These are phyloP conservation scores for Macadamia tetraphylla DNA, from an alignment of 164 flowering plant genomes.

Conservation along the genomic window DNA sequence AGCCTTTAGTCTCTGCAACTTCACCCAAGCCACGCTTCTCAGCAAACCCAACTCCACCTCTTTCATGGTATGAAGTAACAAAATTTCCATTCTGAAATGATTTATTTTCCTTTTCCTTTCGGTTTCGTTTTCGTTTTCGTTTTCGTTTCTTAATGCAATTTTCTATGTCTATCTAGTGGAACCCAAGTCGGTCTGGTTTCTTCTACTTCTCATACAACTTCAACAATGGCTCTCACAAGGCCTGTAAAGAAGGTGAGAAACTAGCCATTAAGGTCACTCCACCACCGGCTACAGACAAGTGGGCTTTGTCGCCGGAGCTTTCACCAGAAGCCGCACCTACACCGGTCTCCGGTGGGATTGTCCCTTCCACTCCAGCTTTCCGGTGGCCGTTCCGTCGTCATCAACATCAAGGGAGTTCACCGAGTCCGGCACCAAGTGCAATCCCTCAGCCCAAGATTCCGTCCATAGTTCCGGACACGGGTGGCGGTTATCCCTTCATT, in stretches of 20 bases:
- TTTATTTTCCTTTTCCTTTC: constrained; percentile 2
- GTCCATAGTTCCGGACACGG: constrained; percentile 34
- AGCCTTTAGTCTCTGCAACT: constrained; percentile 73
- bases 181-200: constrained; percentile 67
- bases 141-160: not conserved
- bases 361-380: constrained; percentile 51
- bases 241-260: constrained; percentile 53
- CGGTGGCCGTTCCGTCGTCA: constrained; percentile 55
- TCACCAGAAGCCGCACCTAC: constrained; percentile 43
- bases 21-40: constrained; percentile 73
- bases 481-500: constrained; percentile 67
- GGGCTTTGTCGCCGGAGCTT: constrained; percentile 14
- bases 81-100: not conserved
- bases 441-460: constrained; percentile 25
- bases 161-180: constrained; percentile 45
- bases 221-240: constrained; percentile 52
- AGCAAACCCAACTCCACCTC: constrained; percentile 48
- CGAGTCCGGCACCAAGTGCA: constrained; percentile 32
- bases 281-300: constrained; percentile 12
- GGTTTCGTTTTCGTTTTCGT: not conserved
- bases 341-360: constrained; percentile 46
- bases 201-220: constrained; percentile 85
- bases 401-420: constrained; percentile 30
- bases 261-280: constrained; percentile 48
- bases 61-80: constrained; percentile 44